Evolutionary conservation across 2,329 filamentous ascomycete genomes (phyloP), one percentile per base, ranked within the genome.

Genomic region (Hypomyces perniciosus): DNA sequence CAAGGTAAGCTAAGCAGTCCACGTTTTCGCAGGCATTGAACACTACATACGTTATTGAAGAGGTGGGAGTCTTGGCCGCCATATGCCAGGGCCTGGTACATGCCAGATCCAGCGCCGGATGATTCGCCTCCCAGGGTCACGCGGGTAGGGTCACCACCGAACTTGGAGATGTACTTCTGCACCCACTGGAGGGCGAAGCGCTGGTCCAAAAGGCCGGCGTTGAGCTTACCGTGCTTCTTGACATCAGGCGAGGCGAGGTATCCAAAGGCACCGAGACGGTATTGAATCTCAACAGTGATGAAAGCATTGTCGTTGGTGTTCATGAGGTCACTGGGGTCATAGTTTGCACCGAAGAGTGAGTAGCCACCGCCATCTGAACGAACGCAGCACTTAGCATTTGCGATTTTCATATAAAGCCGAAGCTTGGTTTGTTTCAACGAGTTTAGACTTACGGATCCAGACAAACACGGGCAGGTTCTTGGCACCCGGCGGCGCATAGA

Each of bases 61-160:
- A 83, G 65, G 1, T 60, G 54, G 27, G 69, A 68, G 4, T 69
- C 66, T 1, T 66, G 66, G 7, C 67, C 69, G 1, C 71, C 70
- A 9, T 72, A 71, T 29, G 79, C 74, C 13, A 76, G 68, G 30
- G 74, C 72, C 9, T 75, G 71, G 31, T 78, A 48, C 59, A 69
- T 71, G 2, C 75, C 74, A 3, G 66, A 68, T 1, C 77, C 78
- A 0, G 68, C 79, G 2, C 80, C 79, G 0, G 80, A 78, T 0
- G 72, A 77, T 56, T 78, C 72, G 0, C 80, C 79, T 58, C 70
- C 71, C 28, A 81, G 72, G 0, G 76, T 79, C 1, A 83, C 75
- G n/a, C 74, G 72, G 1, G 52, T 53, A 0, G 72, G 70, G 50
- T 81, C 71, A 5, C 79, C 78, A 1, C 79, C 78, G 53, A 82